Conservation (phyloP, 805 yeast genomes). For the Cyberlindnera euphorbiae region DNA sequence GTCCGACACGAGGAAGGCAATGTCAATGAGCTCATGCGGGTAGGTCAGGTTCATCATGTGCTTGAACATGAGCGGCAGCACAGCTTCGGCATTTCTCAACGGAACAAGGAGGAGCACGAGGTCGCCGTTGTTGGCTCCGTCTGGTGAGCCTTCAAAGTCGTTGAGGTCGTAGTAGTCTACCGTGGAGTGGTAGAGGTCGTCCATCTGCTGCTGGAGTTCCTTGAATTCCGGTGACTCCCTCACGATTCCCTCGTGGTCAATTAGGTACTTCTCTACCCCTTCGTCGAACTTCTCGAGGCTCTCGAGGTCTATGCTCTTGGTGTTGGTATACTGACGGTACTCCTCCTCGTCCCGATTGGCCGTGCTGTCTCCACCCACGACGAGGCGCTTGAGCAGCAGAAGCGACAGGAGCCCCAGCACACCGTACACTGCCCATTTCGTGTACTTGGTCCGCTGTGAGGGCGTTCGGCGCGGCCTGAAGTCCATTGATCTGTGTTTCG, state of each 20-base stretch:
- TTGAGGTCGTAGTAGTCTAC: constrained; percentile 61
- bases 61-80: constrained; percentile 76
- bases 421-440: constrained; percentile 1
- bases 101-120: constrained; percentile 70
- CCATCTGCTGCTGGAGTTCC: constrained; percentile 27
- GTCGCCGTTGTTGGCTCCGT: constrained; percentile 51
- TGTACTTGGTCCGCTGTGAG: background rate
- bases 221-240: constrained; percentile 24
- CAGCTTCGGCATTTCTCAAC: constrained; percentile 70
- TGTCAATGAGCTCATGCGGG: constrained; percentile 73
- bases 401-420: background rate
- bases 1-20: constrained; percentile 77
- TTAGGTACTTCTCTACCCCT: constrained; percentile 34
- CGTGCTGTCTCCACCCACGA: constrained; percentile 1
- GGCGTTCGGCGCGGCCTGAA: constrained; percentile 23
- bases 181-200: constrained; percentile 38
- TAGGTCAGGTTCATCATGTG: constrained; percentile 84
- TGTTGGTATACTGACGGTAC: constrained; percentile 20
- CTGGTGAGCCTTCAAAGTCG: constrained; percentile 47
- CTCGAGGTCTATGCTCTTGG: constrained; percentile 30
- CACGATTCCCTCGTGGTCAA: constrained; percentile 31
- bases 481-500: constrained; percentile 25
- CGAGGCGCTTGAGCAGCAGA: constrained; percentile 3
- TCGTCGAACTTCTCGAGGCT: constrained; percentile 32
- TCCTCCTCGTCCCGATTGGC: constrained; percentile 13